A percentile compares a stretch with the other conserved stretches of the same genome.
Evolutionary conservation across 2,329 filamentous ascomycete species (phyloP).

Genomic region (Penicillium sp.): DNA sequence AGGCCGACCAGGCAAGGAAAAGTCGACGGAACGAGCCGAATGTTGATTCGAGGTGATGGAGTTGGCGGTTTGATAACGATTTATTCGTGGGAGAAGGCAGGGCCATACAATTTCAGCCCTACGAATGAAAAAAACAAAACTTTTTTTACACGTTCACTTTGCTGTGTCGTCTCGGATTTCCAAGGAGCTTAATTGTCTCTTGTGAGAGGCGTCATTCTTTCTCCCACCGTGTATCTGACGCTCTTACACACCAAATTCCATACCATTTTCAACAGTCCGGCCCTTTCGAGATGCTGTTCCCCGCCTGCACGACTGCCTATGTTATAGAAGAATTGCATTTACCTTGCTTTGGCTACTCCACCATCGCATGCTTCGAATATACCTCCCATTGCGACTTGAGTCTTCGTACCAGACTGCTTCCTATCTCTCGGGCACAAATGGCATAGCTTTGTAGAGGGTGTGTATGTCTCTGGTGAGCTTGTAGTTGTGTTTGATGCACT

Average conservation of each 20-base stretch:
- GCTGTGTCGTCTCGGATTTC: constrained; percentile 2
- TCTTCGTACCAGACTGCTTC: neutral
- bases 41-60: constrained; percentile 36
- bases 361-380: constrained; percentile 15
- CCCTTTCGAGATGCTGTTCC: constrained; percentile 15
- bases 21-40: constrained; percentile 36
- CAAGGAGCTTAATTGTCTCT: constrained; percentile 1
- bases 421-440: no score
- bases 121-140: constrained; percentile 36
- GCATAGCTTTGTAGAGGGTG: neutral
- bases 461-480: neutral
- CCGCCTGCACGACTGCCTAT: constrained; percentile 8
- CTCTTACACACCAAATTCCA: constrained; percentile 35
- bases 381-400: constrained; percentile 3
- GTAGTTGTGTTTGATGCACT: neutral
- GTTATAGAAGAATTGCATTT: constrained; percentile 22
- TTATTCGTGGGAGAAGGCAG: constrained; percentile 37
- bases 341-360: constrained; percentile 22
- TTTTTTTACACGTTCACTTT: constrained; percentile 25
- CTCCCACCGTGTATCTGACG: constrained; percentile 33
- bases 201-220: constrained; percentile 19
- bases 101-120: constrained; percentile 31
- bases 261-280: constrained; percentile 28
- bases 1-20: constrained; percentile 34
- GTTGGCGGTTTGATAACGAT: constrained; percentile 39